A percentile compares a stretch with the other conserved stretches of the same genome.
phyloP scores from a whole-genome alignment of 805 yeast genomes.

The Candida vaughaniae region DNA sequence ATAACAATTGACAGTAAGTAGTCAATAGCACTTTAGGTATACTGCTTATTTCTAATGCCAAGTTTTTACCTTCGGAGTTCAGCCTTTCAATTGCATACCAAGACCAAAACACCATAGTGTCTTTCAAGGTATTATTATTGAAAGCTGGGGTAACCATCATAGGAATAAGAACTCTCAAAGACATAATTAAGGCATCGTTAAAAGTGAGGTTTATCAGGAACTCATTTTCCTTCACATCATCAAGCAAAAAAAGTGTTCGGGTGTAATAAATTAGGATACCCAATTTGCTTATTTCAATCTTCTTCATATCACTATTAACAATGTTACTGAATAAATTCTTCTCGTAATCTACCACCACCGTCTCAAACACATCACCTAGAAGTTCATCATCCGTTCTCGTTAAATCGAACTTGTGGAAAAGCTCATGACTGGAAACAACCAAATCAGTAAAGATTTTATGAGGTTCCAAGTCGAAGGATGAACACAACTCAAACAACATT shows the following conservation, averaged over 20 bases:
- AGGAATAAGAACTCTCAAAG: conserved; percentile 34
- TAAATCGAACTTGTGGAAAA: conserved; percentile 38
- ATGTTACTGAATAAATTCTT: conserved; percentile 25
- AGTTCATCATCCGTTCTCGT: conserved; percentile 21
- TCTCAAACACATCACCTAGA: conserved; percentile 40
- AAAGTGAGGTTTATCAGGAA: conserved; percentile 12
- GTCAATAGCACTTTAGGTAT: conserved; percentile 30
- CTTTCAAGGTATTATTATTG: conserved; percentile 21
- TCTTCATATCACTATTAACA: conserved; percentile 23
- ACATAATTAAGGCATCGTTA: conserved; percentile 21
- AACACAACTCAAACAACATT: conserved; percentile 42
- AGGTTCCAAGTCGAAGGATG: conserved; percentile 66
- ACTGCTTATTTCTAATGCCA: conserved; percentile 29
- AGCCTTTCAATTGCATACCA: conserved; percentile 30
- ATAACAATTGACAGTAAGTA: conserved; percentile 30
- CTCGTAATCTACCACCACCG: conserved; percentile 44
- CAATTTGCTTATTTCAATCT: conserved; percentile 21
- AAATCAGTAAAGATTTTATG: conserved; percentile 35
- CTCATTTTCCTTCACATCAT: background rate
- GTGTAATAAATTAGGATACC: conserved; percentile 24
- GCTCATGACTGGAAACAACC: conserved; percentile 34
- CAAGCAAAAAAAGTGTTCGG: conserved; percentile 13
- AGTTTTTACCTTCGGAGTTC: conserved; percentile 11
- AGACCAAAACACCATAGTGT: conserved; percentile 33
- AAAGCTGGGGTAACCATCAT: conserved; percentile 30